These are phyloP conservation scores for Ceratorhiza oryzae-sativae DNA, from an alignment of 1,284 basidiomycete species.

Conservation along the genomic window DNA sequence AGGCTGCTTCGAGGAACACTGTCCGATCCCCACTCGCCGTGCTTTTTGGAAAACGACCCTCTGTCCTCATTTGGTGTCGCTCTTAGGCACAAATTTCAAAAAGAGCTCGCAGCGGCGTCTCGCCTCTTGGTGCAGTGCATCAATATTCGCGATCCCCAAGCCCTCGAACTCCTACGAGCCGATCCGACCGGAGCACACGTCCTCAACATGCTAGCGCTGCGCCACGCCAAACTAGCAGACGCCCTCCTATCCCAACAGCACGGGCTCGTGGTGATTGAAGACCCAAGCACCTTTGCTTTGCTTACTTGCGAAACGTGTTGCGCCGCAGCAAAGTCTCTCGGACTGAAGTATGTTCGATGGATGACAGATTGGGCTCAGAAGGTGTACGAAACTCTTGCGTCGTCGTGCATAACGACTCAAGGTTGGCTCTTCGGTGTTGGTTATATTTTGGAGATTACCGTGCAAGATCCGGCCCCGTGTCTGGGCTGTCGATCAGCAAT, in stretches of 20 bases:
- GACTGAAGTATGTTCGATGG: constrained; percentile 3
- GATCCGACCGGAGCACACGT: not conserved
- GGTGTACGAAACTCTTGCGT: not conserved
- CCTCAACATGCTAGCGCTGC: constrained; percentile 13
- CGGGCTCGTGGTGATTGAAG: not conserved
- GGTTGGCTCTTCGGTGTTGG: constrained; percentile 10
- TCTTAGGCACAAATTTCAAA: not conserved
- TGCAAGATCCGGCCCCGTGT: not conserved
- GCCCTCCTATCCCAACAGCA: not conserved
- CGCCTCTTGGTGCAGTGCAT: not conserved
- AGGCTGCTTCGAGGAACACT: constrained; percentile 3
- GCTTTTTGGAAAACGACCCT: constrained; percentile 20
- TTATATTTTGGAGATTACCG: constrained; percentile 5
- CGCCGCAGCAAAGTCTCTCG: not conserved
- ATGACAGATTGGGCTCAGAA: constrained; percentile 6
- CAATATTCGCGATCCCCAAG: constrained; percentile 5
- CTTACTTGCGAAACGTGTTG: constrained; percentile 7
- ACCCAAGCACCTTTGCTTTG: not conserved
- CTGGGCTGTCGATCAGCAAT: not conserved
- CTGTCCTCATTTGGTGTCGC: constrained; percentile 7
- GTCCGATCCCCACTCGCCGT: not conserved
- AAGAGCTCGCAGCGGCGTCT: not conserved
- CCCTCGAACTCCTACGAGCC: not conserved
- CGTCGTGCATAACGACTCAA: constrained; percentile 22
- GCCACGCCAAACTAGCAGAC: constrained; percentile 18